phyloP scores from a whole-genome alignment of 192 early-diverging fungal genomes.

The Cetraspora pellucida region DNA sequence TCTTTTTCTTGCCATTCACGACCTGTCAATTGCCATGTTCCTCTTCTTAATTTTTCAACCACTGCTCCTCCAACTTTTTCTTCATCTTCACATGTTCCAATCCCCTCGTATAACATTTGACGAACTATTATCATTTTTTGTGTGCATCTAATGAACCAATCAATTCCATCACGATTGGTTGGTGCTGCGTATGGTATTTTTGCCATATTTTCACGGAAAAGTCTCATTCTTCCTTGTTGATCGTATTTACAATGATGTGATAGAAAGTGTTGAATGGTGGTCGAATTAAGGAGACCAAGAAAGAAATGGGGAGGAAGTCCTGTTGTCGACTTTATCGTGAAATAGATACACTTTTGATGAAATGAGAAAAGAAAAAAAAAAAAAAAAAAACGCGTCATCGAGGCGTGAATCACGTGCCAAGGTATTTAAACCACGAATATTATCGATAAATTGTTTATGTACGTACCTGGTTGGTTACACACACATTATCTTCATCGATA shows the following conservation, averaged over 20 bases:
- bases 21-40: slow-evolving; percentile 5
- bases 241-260: slow-evolving; percentile 55
- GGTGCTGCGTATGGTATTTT: slow-evolving; percentile 51
- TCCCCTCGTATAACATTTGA: slow-evolving; percentile 27
- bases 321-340: slow-evolving; percentile 40
- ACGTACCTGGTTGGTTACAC: slow-evolving; percentile 54
- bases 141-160: slow-evolving; percentile 14
- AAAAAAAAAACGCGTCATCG: background rate
- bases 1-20: slow-evolving; percentile 28
- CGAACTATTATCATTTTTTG: slow-evolving; percentile 18
- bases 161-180: background rate
- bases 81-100: slow-evolving; percentile 30
- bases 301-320: slow-evolving; percentile 44
- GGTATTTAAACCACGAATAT: background rate
- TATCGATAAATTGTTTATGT: background rate
- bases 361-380: background rate
- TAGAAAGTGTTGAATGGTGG: slow-evolving; percentile 52
- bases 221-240: slow-evolving; percentile 56
- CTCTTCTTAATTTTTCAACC: slow-evolving; percentile 35
- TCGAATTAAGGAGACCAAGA: slow-evolving; percentile 54
- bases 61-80: slow-evolving; percentile 37
- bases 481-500: slow-evolving; percentile 43
- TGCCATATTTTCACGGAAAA: slow-evolving; percentile 62
- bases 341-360: slow-evolving; percentile 64
- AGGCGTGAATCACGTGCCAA: background rate